Evolutionary conservation across 306 rosid species (phyloP), one percentile per base, ranked within the genome.

Genomic region (Quercus variabilis): DNA sequence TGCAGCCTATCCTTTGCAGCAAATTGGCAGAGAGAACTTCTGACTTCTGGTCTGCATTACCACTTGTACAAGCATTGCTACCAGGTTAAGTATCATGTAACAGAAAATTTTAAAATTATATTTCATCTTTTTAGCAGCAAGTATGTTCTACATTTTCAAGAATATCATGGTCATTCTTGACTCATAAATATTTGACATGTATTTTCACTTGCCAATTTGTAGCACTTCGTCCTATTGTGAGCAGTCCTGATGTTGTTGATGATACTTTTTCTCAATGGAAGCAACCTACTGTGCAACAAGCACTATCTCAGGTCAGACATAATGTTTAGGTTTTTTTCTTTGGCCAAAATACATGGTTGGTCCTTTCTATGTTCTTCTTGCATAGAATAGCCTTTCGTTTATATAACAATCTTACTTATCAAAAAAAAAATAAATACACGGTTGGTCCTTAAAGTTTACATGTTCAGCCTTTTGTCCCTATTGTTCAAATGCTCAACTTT

Each of bases 141-240:
- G 43, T 18, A 33, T 68, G 41, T 35, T 35, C 17, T 19, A 18
- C 25, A 68, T 68, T 35, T 38, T 35, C 17, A 10, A 33, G 52
- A 68, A 68, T 35, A 68, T 35, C 26, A 9, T 68, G 52, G 49
- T 68, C 15, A 68, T 68, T 65, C n/a, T 19, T 35, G 25, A 63
- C 20, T 9, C 52, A 67, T 7, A 68, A 68, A 56, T 76, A 25
- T 83, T 71, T 78, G n/a, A 49, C 62, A 19, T 83, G 55, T 54
- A 23, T 38, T 52, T 14, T 78, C 52, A 73, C 15, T 35, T 59
- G 80, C 59, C 31, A 14, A 86, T 84, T 83, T 80, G 76, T 79
- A 94, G 98, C 92, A 55, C 88, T 94, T 76, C 98, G 98, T 82
- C 98, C 98, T 81, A 81, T 78, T 72, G 80, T 90, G 81, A 91